Conservation (phyloP, 495 filamentous ascomycete species). For the Hypoxylon cercidicola region DNA sequence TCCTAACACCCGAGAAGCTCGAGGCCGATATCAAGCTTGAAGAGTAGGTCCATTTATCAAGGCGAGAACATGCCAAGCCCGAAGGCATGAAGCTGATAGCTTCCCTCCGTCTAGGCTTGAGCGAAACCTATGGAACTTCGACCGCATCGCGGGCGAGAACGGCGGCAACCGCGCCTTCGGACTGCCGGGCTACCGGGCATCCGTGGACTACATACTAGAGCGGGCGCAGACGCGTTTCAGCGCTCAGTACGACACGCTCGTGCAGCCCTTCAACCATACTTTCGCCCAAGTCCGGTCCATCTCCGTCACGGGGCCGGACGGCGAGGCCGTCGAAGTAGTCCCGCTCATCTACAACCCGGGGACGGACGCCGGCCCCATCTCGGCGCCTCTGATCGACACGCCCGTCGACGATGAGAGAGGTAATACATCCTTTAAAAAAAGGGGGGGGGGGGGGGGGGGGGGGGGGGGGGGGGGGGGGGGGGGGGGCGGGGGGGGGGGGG, state of each 20-base stretch:
- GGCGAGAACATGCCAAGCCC: too few relatives aligned
- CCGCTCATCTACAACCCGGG: conserved; percentile 28
- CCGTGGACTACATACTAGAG: conserved; percentile 51
- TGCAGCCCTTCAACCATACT: conserved; percentile 36
- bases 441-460: too few relatives aligned
- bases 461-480: too few relatives aligned
- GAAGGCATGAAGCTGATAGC: too few relatives aligned
- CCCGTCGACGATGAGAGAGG: conserved; percentile 38
- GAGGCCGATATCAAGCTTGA: conserved; percentile 44
- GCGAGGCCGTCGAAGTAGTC: conserved; percentile 22
- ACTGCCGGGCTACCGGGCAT: conserved; percentile 50
- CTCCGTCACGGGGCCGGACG: conserved; percentile 46
- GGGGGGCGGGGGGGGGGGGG: too few relatives aligned
- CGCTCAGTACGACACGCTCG: conserved; percentile 38
- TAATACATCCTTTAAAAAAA: too few relatives aligned
- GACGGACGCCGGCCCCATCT: conserved; percentile 16
- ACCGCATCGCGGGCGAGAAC: conserved; percentile 47
- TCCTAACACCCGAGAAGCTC: conserved; percentile 41
- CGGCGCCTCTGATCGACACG: conserved; percentile 28
- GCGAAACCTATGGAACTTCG: conserved; percentile 49
- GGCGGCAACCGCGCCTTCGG: conserved; percentile 50
- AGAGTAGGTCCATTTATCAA: conserved; percentile 32
- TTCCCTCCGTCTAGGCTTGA: conserved; percentile 23
- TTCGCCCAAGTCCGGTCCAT: conserved; percentile 43
- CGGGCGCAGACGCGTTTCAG: conserved; percentile 46